Evolutionary conservation across 148 eudicot genomes (phyloP).

Genomic region (Diospyros lotus): DNA sequence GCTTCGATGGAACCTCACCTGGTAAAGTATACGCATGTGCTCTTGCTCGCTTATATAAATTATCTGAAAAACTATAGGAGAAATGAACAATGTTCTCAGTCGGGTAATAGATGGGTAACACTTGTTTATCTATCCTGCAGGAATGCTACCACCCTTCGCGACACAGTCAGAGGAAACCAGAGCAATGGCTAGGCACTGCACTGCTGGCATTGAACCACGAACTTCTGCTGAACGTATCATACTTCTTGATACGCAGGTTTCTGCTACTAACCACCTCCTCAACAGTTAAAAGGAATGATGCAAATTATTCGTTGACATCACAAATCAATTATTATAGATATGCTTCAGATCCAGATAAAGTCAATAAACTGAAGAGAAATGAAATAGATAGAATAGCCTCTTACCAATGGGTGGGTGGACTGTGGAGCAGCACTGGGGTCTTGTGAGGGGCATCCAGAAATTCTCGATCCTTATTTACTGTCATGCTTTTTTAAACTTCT

Average conservation of each 20-base stretch:
- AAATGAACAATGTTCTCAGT: neutral
- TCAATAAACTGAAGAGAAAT: too few relatives aligned
- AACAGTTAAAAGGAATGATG: too few relatives aligned
- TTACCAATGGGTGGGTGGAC: too few relatives aligned
- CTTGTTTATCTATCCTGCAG: constrained; percentile 25
- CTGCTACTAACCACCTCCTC: neutral
- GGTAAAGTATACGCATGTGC: constrained; percentile 28
- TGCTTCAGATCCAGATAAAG: too few relatives aligned
- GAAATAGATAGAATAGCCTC: too few relatives aligned
- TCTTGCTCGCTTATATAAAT: neutral
- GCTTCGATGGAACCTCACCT: constrained; percentile 75
- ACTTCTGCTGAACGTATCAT: constrained; percentile 74
- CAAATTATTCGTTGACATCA: too few relatives aligned
- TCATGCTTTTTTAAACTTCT: too few relatives aligned
- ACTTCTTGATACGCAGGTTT: constrained; percentile 94
- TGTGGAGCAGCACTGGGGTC: too few relatives aligned
- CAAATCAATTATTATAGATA: too few relatives aligned
- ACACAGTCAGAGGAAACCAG: constrained; percentile 67
- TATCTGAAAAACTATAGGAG: neutral
- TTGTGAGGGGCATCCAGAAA: too few relatives aligned
- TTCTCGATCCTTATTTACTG: too few relatives aligned
- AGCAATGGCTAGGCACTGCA: constrained; percentile 78
- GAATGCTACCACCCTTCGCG: constrained; percentile 86
- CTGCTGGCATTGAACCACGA: constrained; percentile 83
- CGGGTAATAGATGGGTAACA: neutral